Percentiles rank a stretch among this genome's conserved stretches.
phyloP scores from a whole-genome alignment of 2,329 filamentous ascomycete genomes.

The Rachicladosporium sp. region DNA sequence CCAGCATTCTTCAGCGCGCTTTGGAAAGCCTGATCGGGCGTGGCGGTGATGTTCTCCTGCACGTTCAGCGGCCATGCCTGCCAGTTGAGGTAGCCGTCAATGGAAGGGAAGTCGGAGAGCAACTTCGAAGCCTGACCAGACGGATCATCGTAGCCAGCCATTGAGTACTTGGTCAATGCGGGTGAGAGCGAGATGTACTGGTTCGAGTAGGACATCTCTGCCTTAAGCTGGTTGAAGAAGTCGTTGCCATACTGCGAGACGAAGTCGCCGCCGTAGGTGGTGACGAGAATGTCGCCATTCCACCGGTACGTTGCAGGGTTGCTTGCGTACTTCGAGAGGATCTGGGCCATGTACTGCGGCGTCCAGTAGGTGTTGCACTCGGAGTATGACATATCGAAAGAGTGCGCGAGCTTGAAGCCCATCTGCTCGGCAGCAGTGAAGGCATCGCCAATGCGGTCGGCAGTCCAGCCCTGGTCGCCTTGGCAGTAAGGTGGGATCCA shows the following conservation, averaged over 20 bases:
- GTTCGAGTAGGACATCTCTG: conserved; percentile 17
- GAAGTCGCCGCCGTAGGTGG: conserved; percentile 24
- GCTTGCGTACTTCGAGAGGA: conserved; percentile 21
- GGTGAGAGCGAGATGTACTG: conserved; percentile 24
- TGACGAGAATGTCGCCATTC: conserved; percentile 27
- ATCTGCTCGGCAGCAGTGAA: conserved; percentile 22
- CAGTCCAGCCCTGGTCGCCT: conserved; percentile 17
- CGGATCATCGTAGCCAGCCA: conserved; percentile 17
- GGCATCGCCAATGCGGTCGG: conserved; percentile 25
- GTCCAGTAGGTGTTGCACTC: conserved; percentile 26
- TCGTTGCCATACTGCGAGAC: conserved; percentile 23
- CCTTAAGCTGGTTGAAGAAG: conserved; percentile 25
- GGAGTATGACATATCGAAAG: conserved; percentile 28
- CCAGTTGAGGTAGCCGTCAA: conserved; percentile 29
- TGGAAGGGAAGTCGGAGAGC: conserved; percentile 21
- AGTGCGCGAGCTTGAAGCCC: conserved; percentile 26
- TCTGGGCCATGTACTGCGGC: conserved; percentile 23
- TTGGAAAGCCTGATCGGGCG: conserved; percentile 24
- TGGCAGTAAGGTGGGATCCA: conserved; percentile 26
- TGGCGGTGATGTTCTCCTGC: conserved; percentile 20
- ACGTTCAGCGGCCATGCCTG: conserved; percentile 27
- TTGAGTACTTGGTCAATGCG: conserved; percentile 22
- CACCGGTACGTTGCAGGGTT: conserved; percentile 24
- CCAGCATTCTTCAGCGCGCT: conserved; percentile 21
- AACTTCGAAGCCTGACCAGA: conserved; percentile 14